Base-by-base conservation (phyloP, 768 basidiomycete species). In the Collybiopsis luxurians region DNA sequence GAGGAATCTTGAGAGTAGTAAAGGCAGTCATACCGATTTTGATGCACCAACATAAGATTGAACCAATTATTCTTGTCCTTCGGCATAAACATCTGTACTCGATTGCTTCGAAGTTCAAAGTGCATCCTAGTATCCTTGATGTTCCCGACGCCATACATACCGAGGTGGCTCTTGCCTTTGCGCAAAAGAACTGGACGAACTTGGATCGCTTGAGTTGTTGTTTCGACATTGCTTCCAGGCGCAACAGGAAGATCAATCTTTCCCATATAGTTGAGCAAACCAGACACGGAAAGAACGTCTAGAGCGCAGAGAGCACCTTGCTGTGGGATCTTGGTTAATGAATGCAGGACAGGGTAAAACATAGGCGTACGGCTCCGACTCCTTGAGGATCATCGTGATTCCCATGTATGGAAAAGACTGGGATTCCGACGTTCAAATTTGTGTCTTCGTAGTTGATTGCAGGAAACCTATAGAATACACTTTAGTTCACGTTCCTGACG, bases 301-400 rank as follows among this genome's bases (percentile, higher is more conserved):
- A 99, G 84, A 1, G 96, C 95, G 64, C 93, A 95, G 1, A 99
- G 79, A 0, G 97, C 97, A 10, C 97, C 97, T 76, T 95, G 89
- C 93, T 96, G 60, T 9, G 46, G n/a, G 34, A 55, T 40, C 36
- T 38, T 4, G 23, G 19, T 10, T 38, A 50, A 48, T 1, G 47
- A 46, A 17, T 21, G 6, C 27, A 39, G 54, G 36, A 19, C 5
- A 39, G 26, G 31, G 34, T 19, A 38, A 21, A 24, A n/a, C 21
- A 36, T n/a, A 46, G 30, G 73, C 91, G 59, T 64, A 94, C 95
- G 9, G 90, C 79, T 2, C 95, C 95, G 21, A 94, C 88, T 19
- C 97, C 97, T 73, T 98, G 97, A 31, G 97, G 97, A 65, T 99
- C 97, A 66, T 99, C 97, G 71, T 99, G 97, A 67, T 99, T 99